Evolutionary conservation across 2,329 filamentous ascomycete species (phyloP), one percentile per base, ranked within the genome.

Genomic region (Penicillium sp.): DNA sequence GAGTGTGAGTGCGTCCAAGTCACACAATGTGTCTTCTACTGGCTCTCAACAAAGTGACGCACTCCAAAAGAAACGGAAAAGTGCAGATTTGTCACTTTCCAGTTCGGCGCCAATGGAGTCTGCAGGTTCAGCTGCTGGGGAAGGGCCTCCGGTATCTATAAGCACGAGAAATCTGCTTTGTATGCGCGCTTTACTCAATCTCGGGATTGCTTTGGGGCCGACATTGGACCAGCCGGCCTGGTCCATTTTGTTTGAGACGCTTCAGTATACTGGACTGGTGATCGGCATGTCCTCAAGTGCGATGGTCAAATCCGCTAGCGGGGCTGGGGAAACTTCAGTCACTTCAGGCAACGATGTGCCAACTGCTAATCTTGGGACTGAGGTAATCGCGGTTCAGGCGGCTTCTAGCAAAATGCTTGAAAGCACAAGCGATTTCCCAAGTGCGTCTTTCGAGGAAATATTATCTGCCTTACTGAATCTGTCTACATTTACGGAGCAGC

Each of bases 141-240:
- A 71, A 64, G 74, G 27, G 67, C 72, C 53, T 54, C 63, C 72
- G 0, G 77, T 79, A 51, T 82, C 84, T 3, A 78, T 97, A 8
- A 96, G 91, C 61, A 93, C 91, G 2, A 84, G 94, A 7, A 97
- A 99, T 67, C 77, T 99, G 4, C 78, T 97, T 1, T 99, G 94
- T 65, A 78, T 99, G 40, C 81, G 95, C 66, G 94, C 94, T 29
- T 79, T 99, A 14, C 77, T 99, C n/a, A 99, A 99, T 63, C 76
- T 99, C 3, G 94, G 94, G 2, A 99, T 97, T 65, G 94, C 94
- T 2, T 76, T 99, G 1, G 94, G 94, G 0, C 91, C 94, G 3
- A 96, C 91, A 0, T 79, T 99, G 0, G 86, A 89, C 34, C 80
- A 82, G 13, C 89, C 67, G 54, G 70, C 93, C 0, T 99, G 95